Base-by-base conservation (phyloP, 2,329 filamentous ascomycete species). In the Cadophora gregata region DNA sequence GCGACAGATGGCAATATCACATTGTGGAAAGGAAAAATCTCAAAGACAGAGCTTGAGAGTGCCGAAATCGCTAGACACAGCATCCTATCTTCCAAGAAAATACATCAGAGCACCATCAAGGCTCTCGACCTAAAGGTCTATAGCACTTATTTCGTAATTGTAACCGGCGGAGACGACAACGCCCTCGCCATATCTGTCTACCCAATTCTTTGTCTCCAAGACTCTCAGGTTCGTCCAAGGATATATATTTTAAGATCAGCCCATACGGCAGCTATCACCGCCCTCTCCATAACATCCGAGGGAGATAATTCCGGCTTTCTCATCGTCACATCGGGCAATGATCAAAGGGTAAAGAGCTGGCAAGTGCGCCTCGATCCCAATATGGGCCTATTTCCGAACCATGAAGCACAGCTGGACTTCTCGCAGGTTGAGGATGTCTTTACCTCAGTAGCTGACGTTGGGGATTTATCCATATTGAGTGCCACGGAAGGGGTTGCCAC, bases 111-210 rank as follows among this genome's bases (percentile, higher is more conserved):
- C 77, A 88, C 90, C 60, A 87, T 97, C 76, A 96, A 97, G 77
- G 81, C 83, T 24, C 79, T 91, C 2, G 84, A 85, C 67, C 67
- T 87, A 21, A 33, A 50, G 3, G 58, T 47, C 3, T 74, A 78
- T 0, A 76, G 85, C 65, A 62, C 79, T 4, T 66, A 77, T 1
- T 55, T 73, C 31, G 68, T 91, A 0, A 75, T 97, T 21, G 77
- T 92, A 4, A 93, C 93, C 0, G 93, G 92, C 29, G 93, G 96
- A 25, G 96, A 99, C 73, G 96, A 98, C 78, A 96, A 96, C 69
- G 90, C 90, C 3, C 78, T 98, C 0, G 89, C 86, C 0, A 74
- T 92, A 12, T 85, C 85, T 0, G 75, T 84, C 36, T 72, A 84
- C 31, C 71, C 45, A 10, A 48, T 51, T 4, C 1, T 25, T 9